Conservation (phyloP, 345 rosid genomes). For the Brassica cretica region DNA sequence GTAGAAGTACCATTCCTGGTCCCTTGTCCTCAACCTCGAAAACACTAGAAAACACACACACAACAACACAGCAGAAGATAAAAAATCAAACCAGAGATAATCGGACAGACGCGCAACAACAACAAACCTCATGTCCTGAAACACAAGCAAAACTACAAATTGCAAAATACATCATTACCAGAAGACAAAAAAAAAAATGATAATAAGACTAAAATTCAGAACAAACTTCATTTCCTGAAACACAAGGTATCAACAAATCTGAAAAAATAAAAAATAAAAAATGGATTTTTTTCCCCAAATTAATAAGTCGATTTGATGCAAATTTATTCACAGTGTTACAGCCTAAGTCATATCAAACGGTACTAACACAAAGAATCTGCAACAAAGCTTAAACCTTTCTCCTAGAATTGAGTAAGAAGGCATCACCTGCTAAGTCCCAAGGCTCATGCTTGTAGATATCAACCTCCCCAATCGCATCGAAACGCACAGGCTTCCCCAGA, state of each 20-base stretch:
- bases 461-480: slow-evolving; percentile 71
- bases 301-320: neutral
- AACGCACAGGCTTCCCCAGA: slow-evolving; percentile 61
- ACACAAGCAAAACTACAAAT: slow-evolving; percentile 32
- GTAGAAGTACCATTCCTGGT: slow-evolving; percentile 94
- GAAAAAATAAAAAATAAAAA: neutral
- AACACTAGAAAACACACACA: slow-evolving; percentile 44
- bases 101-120: neutral
- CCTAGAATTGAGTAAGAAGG: neutral
- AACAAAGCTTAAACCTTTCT: neutral
- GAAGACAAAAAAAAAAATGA: neutral
- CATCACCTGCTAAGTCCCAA: slow-evolving; percentile 75
- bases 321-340: neutral
- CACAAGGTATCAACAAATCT: slow-evolving; percentile 6
- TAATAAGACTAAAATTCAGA: neutral
- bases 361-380: slow-evolving; percentile 11
- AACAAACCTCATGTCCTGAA: slow-evolving; percentile 34
- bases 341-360: slow-evolving; percentile 22
- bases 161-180: neutral
- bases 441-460: slow-evolving; percentile 92
- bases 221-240: slow-evolving; percentile 22
- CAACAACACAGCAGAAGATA: neutral
- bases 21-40: slow-evolving; percentile 75
- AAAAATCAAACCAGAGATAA: neutral
- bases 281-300: neutral